These are phyloP conservation scores for Leucogyrophana mollusca DNA, from an alignment of 768 basidiomycete species.

Conservation along the genomic window DNA sequence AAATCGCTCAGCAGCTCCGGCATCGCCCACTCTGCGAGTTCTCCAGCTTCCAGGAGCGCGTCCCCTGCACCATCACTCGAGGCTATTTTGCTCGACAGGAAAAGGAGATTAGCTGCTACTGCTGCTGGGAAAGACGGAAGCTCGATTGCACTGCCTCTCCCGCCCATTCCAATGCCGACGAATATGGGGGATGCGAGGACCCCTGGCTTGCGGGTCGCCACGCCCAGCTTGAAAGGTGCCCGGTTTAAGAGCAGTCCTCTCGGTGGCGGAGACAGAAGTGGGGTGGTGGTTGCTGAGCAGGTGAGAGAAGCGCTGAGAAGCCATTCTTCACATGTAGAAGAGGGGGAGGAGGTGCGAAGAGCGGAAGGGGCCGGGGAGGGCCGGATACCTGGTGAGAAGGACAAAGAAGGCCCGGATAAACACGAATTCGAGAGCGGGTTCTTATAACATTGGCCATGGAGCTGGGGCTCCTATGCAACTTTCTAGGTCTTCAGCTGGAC, in stretches of 20 bases:
- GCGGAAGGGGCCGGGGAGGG: slow-evolving; percentile 16
- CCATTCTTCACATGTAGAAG: slow-evolving; percentile 1
- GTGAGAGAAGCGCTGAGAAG: slow-evolving; percentile 34
- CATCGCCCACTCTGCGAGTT: slow-evolving; percentile 7
- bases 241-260: slow-evolving; percentile 78
- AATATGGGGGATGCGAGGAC: slow-evolving; percentile 16
- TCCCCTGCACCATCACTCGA: slow-evolving; percentile 63
- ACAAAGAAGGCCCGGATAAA: slow-evolving; percentile 34
- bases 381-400: slow-evolving; percentile 35
- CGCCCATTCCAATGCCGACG: slow-evolving; percentile 5
- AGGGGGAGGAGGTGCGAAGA: slow-evolving; percentile 14
- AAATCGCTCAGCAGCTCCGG: slow-evolving; percentile 13
- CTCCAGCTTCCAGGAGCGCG: slow-evolving; percentile 29
- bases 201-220: slow-evolving; percentile 10
- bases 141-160: slow-evolving; percentile 2
- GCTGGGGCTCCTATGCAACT: neutral
- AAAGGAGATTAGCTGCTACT: slow-evolving; percentile 44
- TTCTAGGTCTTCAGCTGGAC: too few relatives aligned
- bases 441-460: slow-evolving; percentile 16
- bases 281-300: slow-evolving; percentile 50
- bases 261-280: slow-evolving; percentile 40
- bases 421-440: slow-evolving; percentile 21
- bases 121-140: slow-evolving; percentile 15
- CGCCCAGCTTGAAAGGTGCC: slow-evolving; percentile 41
- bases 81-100: slow-evolving; percentile 65